Conservation (phyloP, 2,329 filamentous ascomycete genomes). For the Alternaria sp. region DNA sequence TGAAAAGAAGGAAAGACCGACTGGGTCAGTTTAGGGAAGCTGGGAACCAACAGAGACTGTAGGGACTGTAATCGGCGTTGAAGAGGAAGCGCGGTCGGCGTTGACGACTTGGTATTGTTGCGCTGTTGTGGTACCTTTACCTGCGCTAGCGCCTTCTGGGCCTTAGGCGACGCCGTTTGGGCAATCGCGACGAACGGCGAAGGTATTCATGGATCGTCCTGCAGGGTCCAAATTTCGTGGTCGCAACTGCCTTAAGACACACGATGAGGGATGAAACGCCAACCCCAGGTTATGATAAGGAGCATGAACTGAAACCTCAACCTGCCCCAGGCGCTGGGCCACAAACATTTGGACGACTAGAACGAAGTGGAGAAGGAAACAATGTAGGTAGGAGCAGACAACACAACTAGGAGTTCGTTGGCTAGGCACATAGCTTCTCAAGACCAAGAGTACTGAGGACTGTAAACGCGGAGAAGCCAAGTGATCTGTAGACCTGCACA, state of each 20-base stretch:
- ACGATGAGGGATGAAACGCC: constrained; percentile 26
- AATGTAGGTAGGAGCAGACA: background rate
- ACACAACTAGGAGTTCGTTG: background rate
- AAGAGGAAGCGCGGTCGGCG: constrained; percentile 20
- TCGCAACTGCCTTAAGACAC: constrained; percentile 18
- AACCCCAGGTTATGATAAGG: constrained; percentile 18
- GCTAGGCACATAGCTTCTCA: background rate
- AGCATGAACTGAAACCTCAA: constrained; percentile 28
- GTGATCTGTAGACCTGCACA: background rate
- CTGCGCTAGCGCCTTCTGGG: constrained; percentile 18
- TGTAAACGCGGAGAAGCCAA: background rate
- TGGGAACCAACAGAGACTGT: constrained; percentile 15
- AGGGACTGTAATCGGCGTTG: constrained; percentile 26
- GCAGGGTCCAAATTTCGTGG: constrained; percentile 4
- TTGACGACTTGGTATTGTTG: constrained; percentile 15
- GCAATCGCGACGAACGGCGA: constrained; percentile 12
- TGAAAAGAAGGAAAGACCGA: constrained; percentile 25
- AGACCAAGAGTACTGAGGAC: background rate
- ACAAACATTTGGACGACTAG: constrained; percentile 2
- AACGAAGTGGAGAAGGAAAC: background rate
- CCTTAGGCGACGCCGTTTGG: constrained; percentile 18
- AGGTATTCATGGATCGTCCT: constrained; percentile 4
- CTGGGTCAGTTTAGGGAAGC: constrained; percentile 25
- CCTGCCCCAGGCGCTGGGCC: constrained; percentile 15
- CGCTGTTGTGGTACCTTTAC: constrained; percentile 17